These are phyloP conservation scores for Purshia tridentata DNA, from an alignment of 306 rosid species.

Conservation along the genomic window DNA sequence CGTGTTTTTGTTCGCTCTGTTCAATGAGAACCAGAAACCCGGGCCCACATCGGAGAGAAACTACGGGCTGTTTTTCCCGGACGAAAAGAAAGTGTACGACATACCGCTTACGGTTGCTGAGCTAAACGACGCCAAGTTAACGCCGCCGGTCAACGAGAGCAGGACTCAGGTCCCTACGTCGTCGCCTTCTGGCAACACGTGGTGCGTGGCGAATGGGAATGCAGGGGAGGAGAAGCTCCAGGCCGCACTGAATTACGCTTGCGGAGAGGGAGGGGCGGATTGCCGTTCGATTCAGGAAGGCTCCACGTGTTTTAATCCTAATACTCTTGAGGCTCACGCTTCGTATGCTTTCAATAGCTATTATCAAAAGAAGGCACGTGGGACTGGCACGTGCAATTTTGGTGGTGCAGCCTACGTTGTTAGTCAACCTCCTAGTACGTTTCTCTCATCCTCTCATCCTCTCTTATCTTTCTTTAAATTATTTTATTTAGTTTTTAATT, in stretches of 20 bases:
- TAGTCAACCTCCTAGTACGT: conserved; percentile 69
- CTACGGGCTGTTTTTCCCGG: conserved; percentile 72
- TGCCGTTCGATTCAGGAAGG: conserved; percentile 63
- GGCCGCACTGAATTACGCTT: conserved; percentile 66
- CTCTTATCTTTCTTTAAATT: background rate
- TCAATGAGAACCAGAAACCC: conserved; percentile 65
- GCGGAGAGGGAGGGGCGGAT: conserved; percentile 84
- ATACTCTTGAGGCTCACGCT: conserved; percentile 78
- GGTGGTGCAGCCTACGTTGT: conserved; percentile 74
- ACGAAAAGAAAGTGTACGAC: conserved; percentile 57
- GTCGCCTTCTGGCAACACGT: conserved; percentile 36
- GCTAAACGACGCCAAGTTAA: background rate
- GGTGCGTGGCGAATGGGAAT: conserved; percentile 74
- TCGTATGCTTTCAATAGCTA: conserved; percentile 84
- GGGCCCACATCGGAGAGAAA: conserved; percentile 87
- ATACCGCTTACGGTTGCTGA: conserved; percentile 38
- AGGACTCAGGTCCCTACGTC: conserved; percentile 41
- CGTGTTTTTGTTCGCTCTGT: conserved; percentile 66
- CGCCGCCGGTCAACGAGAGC: conserved; percentile 28
- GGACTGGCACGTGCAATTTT: conserved; percentile 60
- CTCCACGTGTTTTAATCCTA: conserved; percentile 71
- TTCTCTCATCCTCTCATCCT: background rate
- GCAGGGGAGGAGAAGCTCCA: conserved; percentile 46
- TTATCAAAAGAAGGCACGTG: conserved; percentile 74
- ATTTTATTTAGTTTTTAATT: background rate